These are phyloP conservation scores for Euryodendron excelsum DNA, from an alignment of 148 eudicot species.

Conservation along the genomic window DNA sequence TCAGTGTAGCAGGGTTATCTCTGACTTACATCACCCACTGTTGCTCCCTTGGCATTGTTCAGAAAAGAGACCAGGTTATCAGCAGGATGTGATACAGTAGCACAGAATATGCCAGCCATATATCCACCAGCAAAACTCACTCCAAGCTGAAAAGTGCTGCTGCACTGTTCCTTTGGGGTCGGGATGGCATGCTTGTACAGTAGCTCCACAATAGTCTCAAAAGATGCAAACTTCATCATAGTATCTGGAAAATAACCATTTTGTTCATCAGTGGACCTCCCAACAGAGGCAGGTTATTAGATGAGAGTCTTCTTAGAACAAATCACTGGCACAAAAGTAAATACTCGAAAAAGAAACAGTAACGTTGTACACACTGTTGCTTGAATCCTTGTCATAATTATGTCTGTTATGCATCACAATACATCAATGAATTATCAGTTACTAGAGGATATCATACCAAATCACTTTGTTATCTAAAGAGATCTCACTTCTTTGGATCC, in stretches of 20 bases:
- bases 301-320: neutral
- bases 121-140: slow-evolving; percentile 40
- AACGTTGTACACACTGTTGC: neutral
- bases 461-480: too few relatives aligned
- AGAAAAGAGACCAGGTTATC: slow-evolving; percentile 42
- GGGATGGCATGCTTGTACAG: slow-evolving; percentile 35
- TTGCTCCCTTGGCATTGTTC: slow-evolving; percentile 41
- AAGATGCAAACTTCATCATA: slow-evolving; percentile 44
- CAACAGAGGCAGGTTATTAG: neutral
- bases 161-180: slow-evolving; percentile 39
- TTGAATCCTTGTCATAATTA: neutral
- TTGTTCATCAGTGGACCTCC: neutral
- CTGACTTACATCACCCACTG: slow-evolving; percentile 29
- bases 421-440: too few relatives aligned
- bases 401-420: too few relatives aligned
- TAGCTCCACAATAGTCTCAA: slow-evolving; percentile 38
- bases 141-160: slow-evolving; percentile 36
- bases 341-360: neutral
- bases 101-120: slow-evolving; percentile 34
- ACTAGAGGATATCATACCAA: too few relatives aligned
- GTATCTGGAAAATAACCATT: slow-evolving; percentile 28
- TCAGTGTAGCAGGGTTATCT: neutral
- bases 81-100: slow-evolving; percentile 36
- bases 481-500: too few relatives aligned
- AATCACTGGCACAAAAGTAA: neutral